Conservation (phyloP, 202 grass and related monocot genomes). For the Hordeum pubiflorum region DNA sequence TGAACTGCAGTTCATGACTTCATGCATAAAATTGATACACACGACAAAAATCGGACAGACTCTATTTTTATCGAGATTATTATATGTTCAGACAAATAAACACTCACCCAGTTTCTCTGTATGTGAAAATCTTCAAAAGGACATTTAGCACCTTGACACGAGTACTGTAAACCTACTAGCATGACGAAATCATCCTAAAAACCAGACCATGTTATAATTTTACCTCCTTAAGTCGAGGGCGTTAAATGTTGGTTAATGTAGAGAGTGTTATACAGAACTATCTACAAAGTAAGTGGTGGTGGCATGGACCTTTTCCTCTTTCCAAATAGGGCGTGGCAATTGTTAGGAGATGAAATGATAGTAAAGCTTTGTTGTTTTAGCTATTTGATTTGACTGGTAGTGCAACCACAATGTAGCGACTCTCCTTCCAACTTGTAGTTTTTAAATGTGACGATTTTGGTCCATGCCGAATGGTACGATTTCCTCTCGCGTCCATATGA, state of each 20-base stretch:
- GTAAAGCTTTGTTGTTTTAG: background rate
- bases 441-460: background rate
- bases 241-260: background rate
- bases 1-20: background rate
- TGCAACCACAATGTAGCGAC: background rate
- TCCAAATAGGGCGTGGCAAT: background rate
- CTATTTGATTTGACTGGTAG: background rate
- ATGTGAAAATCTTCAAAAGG: background rate
- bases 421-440: background rate
- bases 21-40: background rate
- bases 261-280: background rate
- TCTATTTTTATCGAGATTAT: background rate
- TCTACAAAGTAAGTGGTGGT: background rate
- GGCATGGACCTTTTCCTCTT: background rate
- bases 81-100: background rate
- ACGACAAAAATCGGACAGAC: background rate
- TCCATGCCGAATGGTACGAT: background rate
- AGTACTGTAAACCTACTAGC: background rate
- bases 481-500: background rate
- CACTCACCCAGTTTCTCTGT: background rate
- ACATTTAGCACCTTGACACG: background rate
- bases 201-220: background rate
- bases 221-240: background rate
- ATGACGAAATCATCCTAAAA: background rate
- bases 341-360: background rate